Conservation (phyloP, 352 stramenopile species). For the Globisporangium uncinulatum region DNA sequence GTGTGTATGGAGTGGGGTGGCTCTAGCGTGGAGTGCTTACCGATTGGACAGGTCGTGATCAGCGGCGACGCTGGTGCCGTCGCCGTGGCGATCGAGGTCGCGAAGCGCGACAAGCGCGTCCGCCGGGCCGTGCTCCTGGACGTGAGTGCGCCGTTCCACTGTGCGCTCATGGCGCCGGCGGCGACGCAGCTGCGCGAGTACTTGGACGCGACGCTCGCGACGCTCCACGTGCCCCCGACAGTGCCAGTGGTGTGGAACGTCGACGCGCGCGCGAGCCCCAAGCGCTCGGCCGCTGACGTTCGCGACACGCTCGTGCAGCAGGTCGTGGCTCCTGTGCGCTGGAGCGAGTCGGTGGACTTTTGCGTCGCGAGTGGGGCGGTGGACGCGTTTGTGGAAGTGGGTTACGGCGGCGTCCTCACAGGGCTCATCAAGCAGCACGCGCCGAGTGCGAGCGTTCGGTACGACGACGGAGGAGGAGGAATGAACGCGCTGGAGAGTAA, state of each 20-base stretch:
- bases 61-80: conserved; percentile 56
- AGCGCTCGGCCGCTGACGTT: conserved; percentile 33
- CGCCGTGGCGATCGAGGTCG: conserved; percentile 37
- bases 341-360: conserved; percentile 77
- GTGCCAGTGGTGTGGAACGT: conserved; percentile 85
- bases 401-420: conserved; percentile 61
- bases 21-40: neutral
- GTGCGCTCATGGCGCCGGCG: conserved; percentile 66
- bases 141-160: conserved; percentile 85
- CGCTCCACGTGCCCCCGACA: conserved; percentile 23
- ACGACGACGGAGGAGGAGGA: conserved; percentile 3
- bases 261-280: conserved; percentile 34
- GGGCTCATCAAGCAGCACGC: conserved; percentile 74
- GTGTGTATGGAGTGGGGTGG: neutral
- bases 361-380: conserved; percentile 37
- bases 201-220: conserved; percentile 21
- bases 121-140: conserved; percentile 64
- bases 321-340: conserved; percentile 60
- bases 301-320: conserved; percentile 45
- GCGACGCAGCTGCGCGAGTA: conserved; percentile 34
- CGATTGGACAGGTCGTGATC: conserved; percentile 75
- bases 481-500: too few species aligned
- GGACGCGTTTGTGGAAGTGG: conserved; percentile 62
- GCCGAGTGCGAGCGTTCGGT: conserved; percentile 21
- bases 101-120: conserved; percentile 66